Evolutionary conservation across 2,329 filamentous ascomycete genomes (phyloP).

Genomic region (Claviceps cyperi): DNA sequence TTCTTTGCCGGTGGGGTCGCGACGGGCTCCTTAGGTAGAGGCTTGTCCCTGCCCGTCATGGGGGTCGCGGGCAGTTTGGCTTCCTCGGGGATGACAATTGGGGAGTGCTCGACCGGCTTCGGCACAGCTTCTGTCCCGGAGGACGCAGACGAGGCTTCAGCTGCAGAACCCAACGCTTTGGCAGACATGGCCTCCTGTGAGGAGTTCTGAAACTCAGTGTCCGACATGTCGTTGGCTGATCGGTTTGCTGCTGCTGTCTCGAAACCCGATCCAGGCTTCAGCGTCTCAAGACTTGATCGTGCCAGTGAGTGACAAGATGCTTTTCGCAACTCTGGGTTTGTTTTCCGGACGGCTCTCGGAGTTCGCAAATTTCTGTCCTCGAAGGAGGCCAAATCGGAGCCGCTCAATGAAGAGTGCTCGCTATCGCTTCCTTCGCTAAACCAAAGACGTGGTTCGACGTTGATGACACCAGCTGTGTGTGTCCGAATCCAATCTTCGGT

Average conservation of each 20-base stretch:
- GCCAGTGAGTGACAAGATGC: slow-evolving; percentile 27
- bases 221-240: slow-evolving; percentile 19
- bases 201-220: slow-evolving; percentile 10
- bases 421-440: slow-evolving; percentile 60
- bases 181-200: slow-evolving; percentile 1
- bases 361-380: slow-evolving; percentile 34
- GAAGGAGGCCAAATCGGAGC: slow-evolving; percentile 42
- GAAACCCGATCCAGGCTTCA: slow-evolving; percentile 23
- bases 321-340: slow-evolving; percentile 9
- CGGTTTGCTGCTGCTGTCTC: background rate
- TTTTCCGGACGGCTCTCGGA: slow-evolving; percentile 24
- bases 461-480: slow-evolving; percentile 57
- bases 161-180: slow-evolving; percentile 8
- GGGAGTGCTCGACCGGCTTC: background rate
- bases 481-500: slow-evolving; percentile 80
- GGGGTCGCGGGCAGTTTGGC: slow-evolving; percentile 20
- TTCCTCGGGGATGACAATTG: slow-evolving; percentile 13
- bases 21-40: slow-evolving; percentile 23
- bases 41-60: slow-evolving; percentile 20
- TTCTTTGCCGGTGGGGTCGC: slow-evolving; percentile 49
- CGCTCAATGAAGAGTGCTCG: slow-evolving; percentile 61
- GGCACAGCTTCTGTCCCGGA: background rate
- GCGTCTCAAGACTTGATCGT: slow-evolving; percentile 42
- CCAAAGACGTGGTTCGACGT: slow-evolving; percentile 65
- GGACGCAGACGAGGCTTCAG: background rate